Evolutionary conservation across 75 land plant genomes (phyloP).

Genomic region (Selaginella moellendorffii): DNA sequence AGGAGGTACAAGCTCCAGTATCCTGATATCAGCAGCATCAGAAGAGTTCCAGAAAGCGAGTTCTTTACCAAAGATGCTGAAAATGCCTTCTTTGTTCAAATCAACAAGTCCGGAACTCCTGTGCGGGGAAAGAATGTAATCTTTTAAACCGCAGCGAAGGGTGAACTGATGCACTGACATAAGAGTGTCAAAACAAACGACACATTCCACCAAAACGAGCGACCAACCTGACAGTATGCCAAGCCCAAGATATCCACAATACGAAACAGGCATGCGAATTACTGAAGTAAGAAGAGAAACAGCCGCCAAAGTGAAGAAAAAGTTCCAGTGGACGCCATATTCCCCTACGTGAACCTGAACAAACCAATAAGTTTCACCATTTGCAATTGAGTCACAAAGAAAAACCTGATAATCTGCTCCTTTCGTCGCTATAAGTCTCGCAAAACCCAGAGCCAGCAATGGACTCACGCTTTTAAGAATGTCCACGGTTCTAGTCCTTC

Average conservation of each 20-base stretch:
- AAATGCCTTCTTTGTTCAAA: constrained; percentile 85
- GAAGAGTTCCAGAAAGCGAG: neutral
- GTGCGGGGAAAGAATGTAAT: constrained; percentile 51
- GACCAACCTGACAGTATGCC: constrained; percentile 45
- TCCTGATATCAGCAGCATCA: constrained; percentile 26
- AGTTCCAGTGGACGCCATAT: constrained; percentile 99
- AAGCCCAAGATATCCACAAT: constrained; percentile 61
- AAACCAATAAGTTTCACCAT: neutral
- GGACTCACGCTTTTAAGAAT: constrained; percentile 69
- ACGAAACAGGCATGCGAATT: constrained; percentile 42
- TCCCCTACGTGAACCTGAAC: constrained; percentile 87
- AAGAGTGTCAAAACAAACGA: no score
- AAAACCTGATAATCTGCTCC: constrained; percentile 84
- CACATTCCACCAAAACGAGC: neutral
- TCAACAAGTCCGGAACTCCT: constrained; percentile 51
- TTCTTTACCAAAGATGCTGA: constrained; percentile 75
- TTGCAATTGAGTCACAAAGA: neutral
- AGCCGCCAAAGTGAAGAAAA: constrained; percentile 94
- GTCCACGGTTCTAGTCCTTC: no score
- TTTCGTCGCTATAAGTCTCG: constrained; percentile 50
- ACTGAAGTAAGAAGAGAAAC: constrained; percentile 58
- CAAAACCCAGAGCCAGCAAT: constrained; percentile 51
- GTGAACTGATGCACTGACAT: constrained; percentile 60
- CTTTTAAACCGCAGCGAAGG: constrained; percentile 47
- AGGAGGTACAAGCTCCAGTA: constrained; percentile 89